Evolutionary conservation across 176 grass and related monocot species (phyloP).

Genomic region (barley (Hordeum vulgare)): DNA sequence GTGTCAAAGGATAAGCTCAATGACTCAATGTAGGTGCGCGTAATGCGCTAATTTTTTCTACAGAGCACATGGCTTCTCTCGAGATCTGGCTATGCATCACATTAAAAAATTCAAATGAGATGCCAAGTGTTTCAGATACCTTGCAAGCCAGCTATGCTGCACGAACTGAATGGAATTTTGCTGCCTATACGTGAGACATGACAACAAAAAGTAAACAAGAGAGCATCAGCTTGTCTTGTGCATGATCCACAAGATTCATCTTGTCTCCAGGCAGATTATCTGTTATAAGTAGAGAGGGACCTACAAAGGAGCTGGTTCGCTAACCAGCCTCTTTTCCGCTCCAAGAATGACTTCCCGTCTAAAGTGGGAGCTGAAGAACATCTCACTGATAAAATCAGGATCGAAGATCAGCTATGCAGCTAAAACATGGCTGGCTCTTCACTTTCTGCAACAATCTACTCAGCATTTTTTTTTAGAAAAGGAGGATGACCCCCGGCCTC

Average conservation of each 20-base stretch:
- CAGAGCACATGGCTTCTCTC: background rate
- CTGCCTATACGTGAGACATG: background rate
- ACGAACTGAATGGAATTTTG: background rate
- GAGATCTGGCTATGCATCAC: background rate
- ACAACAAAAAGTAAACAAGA: background rate
- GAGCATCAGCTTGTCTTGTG: background rate
- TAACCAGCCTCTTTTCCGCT: background rate
- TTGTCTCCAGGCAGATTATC: background rate
- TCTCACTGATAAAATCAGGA: background rate
- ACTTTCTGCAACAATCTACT: background rate
- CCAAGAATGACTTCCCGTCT: background rate
- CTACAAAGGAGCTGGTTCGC: background rate
- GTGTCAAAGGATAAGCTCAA: background rate
- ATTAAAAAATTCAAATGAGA: background rate
- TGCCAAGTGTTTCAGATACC: background rate
- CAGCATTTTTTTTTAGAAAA: too few species aligned
- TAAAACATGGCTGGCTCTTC: background rate
- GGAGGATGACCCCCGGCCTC: too few species aligned
- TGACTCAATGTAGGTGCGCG: background rate
- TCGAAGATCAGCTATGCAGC: conserved; percentile 12
- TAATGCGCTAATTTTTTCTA: background rate
- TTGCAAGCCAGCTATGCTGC: background rate
- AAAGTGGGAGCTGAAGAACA: background rate
- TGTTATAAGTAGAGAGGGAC: background rate
- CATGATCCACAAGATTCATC: background rate